Conservation (phyloP, 2,329 filamentous ascomycete genomes). For the Fusarium secorum region DNA sequence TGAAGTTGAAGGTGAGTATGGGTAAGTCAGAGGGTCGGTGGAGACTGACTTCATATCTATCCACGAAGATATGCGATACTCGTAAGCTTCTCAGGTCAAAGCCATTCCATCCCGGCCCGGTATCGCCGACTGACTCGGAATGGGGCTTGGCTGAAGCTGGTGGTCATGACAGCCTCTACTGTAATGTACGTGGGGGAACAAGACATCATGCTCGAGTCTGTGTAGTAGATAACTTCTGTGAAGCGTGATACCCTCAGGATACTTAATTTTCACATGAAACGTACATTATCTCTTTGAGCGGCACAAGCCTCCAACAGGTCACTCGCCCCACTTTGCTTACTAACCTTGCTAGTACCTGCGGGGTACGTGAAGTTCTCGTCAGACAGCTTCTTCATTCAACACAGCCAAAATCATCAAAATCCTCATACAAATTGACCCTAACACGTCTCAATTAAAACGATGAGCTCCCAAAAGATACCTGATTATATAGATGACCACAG, state of each 20-base stretch:
- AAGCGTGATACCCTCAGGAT: neutral
- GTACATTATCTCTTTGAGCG: no score
- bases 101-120: neutral
- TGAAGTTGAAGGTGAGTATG: conserved; percentile 13
- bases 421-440: no score
- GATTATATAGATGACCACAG: no score
- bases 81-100: conserved; percentile 10
- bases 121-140: conserved; percentile 7
- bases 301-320: no score
- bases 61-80: conserved; percentile 15
- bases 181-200: neutral
- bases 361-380: no score
- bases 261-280: neutral
- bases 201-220: neutral
- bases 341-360: no score
- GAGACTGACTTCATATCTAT: conserved; percentile 3
- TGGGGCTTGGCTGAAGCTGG: conserved; percentile 8
- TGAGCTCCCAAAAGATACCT: no score
- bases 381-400: no score
- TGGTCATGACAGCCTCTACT: conserved; percentile 2
- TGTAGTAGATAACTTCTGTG: neutral
- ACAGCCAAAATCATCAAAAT: no score
- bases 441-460: no score
- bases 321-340: no score
- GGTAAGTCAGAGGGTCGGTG: conserved; percentile 23